phyloP scores from a whole-genome alignment of 495 filamentous ascomycete genomes.

The Podospora didyma region DNA sequence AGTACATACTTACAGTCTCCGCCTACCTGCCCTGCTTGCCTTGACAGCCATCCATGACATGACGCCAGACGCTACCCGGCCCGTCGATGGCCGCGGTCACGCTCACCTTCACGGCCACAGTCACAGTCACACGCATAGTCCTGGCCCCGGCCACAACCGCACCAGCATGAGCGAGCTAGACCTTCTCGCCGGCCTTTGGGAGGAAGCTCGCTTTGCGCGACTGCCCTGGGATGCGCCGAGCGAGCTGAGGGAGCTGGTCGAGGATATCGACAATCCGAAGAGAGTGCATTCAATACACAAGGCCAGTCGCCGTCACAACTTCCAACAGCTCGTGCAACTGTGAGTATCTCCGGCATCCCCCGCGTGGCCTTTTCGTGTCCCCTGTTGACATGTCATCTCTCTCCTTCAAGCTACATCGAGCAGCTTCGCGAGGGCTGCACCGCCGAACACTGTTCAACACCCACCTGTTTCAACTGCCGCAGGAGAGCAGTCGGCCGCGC shows the following conservation, averaged over 20 bases:
- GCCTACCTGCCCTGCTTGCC: background rate
- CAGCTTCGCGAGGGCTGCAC: conserved; percentile 84
- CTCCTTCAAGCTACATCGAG: conserved; percentile 61
- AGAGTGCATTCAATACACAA: conserved; percentile 48
- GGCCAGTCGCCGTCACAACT: conserved; percentile 48
- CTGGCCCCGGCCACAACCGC: background rate
- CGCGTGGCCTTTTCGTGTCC: background rate
- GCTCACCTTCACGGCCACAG: too few relatives aligned
- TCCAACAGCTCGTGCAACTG: conserved; percentile 53
- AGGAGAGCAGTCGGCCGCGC: conserved; percentile 58
- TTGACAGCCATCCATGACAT: conserved; percentile 40
- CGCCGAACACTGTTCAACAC: conserved; percentile 61
- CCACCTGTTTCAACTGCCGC: conserved; percentile 78
- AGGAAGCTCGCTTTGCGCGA: conserved; percentile 45
- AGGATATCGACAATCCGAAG: conserved; percentile 50
- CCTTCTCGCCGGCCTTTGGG: conserved; percentile 47
- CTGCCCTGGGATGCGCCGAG: conserved; percentile 49
- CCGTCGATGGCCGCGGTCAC: conserved; percentile 26
- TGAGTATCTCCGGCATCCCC: conserved; percentile 24
- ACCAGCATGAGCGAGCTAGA: conserved; percentile 23
- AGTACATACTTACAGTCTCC: background rate
- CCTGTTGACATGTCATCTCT: background rate
- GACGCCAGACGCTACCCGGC: conserved; percentile 46
- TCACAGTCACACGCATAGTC: too few relatives aligned
- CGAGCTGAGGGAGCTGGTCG: conserved; percentile 45